Evolutionary conservation across 1,284 basidiomycete species (phyloP).

Genomic region (Cryptococcus floricola): DNA sequence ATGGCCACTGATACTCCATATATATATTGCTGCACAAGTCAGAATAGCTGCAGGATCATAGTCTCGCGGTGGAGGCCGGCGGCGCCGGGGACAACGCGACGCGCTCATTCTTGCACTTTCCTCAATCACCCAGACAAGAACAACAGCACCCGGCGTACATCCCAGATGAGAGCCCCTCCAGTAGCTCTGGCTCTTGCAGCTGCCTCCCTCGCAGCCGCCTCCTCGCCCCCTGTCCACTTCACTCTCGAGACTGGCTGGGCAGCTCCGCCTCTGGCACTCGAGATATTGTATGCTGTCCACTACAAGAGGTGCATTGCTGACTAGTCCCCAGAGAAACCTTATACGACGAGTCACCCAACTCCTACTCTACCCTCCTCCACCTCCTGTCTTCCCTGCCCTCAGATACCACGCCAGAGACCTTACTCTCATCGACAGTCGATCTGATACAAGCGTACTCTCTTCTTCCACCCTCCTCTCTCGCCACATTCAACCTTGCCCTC

Average conservation of each 20-base stretch:
- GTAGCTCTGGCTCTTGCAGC: background rate
- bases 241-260: constrained; percentile 76
- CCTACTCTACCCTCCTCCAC: constrained; percentile 67
- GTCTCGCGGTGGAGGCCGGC: too few relatives aligned
- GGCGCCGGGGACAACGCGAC: too few relatives aligned
- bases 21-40: too few relatives aligned
- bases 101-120: too few relatives aligned
- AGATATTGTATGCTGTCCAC: constrained; percentile 67
- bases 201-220: constrained; percentile 7
- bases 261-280: constrained; percentile 68
- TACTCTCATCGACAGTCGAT: constrained; percentile 26
- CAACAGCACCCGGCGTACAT: too few relatives aligned
- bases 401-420: constrained; percentile 17
- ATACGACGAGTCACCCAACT: constrained; percentile 60
- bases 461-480: constrained; percentile 38
- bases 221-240: constrained; percentile 69
- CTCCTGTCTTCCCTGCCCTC: constrained; percentile 55
- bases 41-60: too few relatives aligned
- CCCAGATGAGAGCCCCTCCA: constrained; percentile 10
- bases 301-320: constrained; percentile 10
- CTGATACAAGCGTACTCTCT: constrained; percentile 27
- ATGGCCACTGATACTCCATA: too few relatives aligned
- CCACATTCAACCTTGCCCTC: constrained; percentile 51
- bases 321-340: constrained; percentile 57
- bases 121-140: too few relatives aligned